Evolutionary conservation across 2,329 filamentous ascomycete genomes (phyloP), one percentile per base, ranked within the genome.

Genomic region (Geoglossum cookeanum): DNA sequence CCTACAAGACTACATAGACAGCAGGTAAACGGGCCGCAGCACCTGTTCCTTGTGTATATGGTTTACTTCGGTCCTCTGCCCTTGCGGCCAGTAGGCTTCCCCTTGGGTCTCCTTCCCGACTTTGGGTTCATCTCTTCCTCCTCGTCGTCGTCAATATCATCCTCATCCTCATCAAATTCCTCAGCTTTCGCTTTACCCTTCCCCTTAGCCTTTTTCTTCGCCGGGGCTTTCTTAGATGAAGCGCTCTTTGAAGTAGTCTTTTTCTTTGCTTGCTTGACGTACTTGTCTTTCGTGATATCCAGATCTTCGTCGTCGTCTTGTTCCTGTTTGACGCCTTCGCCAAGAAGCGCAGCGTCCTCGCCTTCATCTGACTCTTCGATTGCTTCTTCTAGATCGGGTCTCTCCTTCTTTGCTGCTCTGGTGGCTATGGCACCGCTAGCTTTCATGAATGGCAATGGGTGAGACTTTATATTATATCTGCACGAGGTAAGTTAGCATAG

Each of bases 361-460:
- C 83, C 85, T 48, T 80, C 80, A 51, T 94, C 91, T 4, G 88
- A 89, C 63, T 94, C 91, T 54, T 97, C 90, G 57, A 98, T 84
- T 1, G 90, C 92, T 70, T 98, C 92, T 71, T 98, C 92, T 35
- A 98, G 77, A 71, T 98, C 92, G 0, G 92, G 94, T 60, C 84
- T 85, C 53, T 91, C 88, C 69, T 81, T 81, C 30, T 80, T 73
- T 45, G 76, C 72, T 64, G 82, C 84, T 73, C 87, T 88, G 3
- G 87, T 81, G 3, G 81, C 85, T 8, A 80, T 69, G 15, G 92
- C 78, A 61, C 78, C 87, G 64, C 80, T 88, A 1, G 90, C 87
- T 71, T 96, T 97, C 81, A 97, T 95, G 71, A 96, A 98, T 1
- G 92, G 90, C 55, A 98, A 72, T 0, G 91, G 91, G 63, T 98